phyloP scores from a whole-genome alignment of 176 grass and related monocot genomes.

The Avena eriantha region DNA sequence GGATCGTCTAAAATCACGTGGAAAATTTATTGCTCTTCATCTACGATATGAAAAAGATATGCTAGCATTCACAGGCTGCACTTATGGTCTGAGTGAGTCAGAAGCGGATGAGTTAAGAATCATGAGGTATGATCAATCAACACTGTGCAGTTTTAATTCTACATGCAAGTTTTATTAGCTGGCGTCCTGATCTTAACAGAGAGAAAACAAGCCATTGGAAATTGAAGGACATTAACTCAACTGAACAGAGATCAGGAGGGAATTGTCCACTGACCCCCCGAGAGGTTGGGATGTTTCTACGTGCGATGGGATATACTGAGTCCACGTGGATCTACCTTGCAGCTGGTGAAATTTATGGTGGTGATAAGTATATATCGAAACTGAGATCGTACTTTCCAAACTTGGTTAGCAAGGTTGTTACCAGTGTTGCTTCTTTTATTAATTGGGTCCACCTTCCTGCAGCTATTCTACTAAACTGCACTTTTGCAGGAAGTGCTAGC shows the following conservation, averaged over 20 bases:
- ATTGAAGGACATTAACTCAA: constrained; percentile 89
- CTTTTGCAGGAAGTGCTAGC: constrained; percentile 73
- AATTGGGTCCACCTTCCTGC: neutral
- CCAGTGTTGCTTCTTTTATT: constrained; percentile 25
- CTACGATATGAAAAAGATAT: constrained; percentile 97
- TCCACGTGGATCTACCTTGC: constrained; percentile 94
- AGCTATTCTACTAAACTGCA: constrained; percentile 20
- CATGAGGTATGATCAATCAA: constrained; percentile 62
- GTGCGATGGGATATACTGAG: constrained; percentile 71
- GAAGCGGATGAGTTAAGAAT: constrained; percentile 84
- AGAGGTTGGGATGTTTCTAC: constrained; percentile 88
- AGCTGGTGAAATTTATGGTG: constrained; percentile 96
- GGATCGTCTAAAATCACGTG: constrained; percentile 72
- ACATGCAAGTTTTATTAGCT: constrained; percentile 25
- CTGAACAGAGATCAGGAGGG: constrained; percentile 76
- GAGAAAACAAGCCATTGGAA: constrained; percentile 95
- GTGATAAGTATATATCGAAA: constrained; percentile 81
- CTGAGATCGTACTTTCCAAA: constrained; percentile 79
- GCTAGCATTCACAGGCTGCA: constrained; percentile 96
- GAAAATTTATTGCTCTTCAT: constrained; percentile 89
- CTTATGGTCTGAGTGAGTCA: constrained; percentile 61
- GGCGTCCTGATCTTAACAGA: constrained; percentile 51
- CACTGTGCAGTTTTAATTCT: constrained; percentile 10
- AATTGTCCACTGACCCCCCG: constrained; percentile 87
- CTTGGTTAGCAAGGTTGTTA: constrained; percentile 90